Percentiles rank a stretch among this genome's conserved stretches.
Evolutionary conservation across 2,329 filamentous ascomycete species (phyloP).

Genomic region (Fonsecaea erecta): DNA sequence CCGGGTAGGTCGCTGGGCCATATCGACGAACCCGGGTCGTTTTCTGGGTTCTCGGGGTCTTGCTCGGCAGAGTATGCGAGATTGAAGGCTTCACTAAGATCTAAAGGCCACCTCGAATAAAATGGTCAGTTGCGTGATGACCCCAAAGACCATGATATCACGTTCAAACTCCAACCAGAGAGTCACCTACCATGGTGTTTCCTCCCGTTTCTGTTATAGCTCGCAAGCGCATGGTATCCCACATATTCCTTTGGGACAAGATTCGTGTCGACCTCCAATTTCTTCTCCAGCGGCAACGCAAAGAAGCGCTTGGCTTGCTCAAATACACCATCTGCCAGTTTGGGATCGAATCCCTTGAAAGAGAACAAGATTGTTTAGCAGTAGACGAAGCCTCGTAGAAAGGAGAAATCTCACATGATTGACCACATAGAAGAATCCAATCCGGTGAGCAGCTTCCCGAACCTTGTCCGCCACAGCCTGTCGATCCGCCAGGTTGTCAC

Average conservation of each 20-base stretch:
- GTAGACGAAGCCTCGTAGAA: background rate
- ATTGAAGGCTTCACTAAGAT: constrained; percentile 31
- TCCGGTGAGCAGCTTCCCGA: constrained; percentile 44
- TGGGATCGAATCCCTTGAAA: constrained; percentile 28
- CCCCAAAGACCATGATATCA: background rate
- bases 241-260: constrained; percentile 27
- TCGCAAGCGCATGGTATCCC: constrained; percentile 25
- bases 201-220: constrained; percentile 26
- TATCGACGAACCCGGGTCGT: constrained; percentile 7
- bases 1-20: constrained; percentile 36
- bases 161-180: background rate
- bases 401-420: constrained; percentile 27
- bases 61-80: constrained; percentile 22
- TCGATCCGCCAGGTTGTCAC: constrained; percentile 43
- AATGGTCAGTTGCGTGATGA: background rate
- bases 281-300: constrained; percentile 50
- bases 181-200: constrained; percentile 23
- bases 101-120: background rate
- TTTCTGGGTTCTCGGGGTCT: constrained; percentile 16
- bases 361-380: constrained; percentile 45
- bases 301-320: constrained; percentile 51
- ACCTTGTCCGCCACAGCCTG: constrained; percentile 48
- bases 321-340: constrained; percentile 41
- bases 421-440: constrained; percentile 50
- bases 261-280: constrained; percentile 52